A percentile compares a stretch with the other conserved stretches of the same genome.
phyloP scores from a whole-genome alignment of 768 basidiomycete species.

The Coprinellus micaceus region DNA sequence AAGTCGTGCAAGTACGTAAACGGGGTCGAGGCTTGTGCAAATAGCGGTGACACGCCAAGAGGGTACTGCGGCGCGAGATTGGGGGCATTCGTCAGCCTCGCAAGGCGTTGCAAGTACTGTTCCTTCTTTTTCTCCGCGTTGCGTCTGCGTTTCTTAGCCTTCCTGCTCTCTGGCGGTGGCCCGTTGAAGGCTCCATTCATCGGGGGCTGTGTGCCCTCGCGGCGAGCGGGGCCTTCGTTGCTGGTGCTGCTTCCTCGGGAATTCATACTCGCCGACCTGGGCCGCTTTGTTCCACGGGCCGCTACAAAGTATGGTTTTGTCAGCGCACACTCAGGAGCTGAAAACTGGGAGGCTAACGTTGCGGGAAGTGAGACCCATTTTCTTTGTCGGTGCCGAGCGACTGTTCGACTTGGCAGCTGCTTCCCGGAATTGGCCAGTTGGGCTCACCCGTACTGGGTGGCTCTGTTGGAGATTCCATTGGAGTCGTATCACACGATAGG shows the following conservation, averaged over 20 bases:
- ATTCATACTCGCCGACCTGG: neutral
- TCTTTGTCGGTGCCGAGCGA: too few relatives aligned
- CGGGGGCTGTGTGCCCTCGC: neutral
- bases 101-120: conserved; percentile 16
- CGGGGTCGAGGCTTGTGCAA: neutral
- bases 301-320: neutral
- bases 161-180: conserved; percentile 31
- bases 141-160: conserved; percentile 38
- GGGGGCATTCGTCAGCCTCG: neutral
- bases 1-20: neutral
- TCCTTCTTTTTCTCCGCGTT: conserved; percentile 32
- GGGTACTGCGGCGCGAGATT: conserved; percentile 1
- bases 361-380: too few relatives aligned
- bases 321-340: neutral
- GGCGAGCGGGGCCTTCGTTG: too few relatives aligned
- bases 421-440: too few relatives aligned
- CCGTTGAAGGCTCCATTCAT: neutral
- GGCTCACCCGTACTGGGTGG: too few relatives aligned
- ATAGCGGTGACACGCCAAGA: neutral
- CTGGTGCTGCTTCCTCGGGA: neutral
- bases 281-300: neutral
- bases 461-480: too few relatives aligned
- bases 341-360: too few relatives aligned
- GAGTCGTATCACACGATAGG: neutral
- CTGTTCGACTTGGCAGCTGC: too few relatives aligned